Base-by-base conservation (phyloP, 768 basidiomycete genomes). In the Kwoniella dejecticola region DNA sequence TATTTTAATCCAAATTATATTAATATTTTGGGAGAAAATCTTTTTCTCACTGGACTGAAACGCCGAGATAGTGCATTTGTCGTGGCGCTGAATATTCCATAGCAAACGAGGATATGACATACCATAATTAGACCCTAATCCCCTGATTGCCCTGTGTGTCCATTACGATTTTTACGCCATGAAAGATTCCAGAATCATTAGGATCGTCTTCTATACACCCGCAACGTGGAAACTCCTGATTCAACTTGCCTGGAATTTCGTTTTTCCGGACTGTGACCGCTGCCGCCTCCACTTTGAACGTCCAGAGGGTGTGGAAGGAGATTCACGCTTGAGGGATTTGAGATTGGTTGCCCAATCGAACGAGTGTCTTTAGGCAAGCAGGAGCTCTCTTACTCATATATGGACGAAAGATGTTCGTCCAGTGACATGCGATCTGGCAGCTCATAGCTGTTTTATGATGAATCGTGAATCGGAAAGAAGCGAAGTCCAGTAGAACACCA, bases 11-110 rank as follows among this genome's bases (percentile, higher is more conserved):
- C 33, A n/a, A 38, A 8, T 38, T 42, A 24, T 23, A 10, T 47
- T 50, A 36, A 26, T 12, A 48, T 48, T 33, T 50, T 47, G 23
- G 46, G 46, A 47, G 6, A 44, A 47, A 47, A 47, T 47, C 46
- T 47, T 47, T 47, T 27, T 24, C 24, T 47, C 24, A 26, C 24
- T 12, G 11, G 15, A 12, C 21, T 27, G 27, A 47, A 47, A 47
- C 46, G 46, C 46, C 46, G 46, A 23, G 2, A 47, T 19, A 47
- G 24, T 8, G 24, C 24, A 24, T 29, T 24, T 24, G 24, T 23
- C 12, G 46, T 47, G 46, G 46, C 46, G 46, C 46, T 13, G 24
- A 24, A 13, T 24, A 7, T 36, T 36, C 15, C 15, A 7, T 36
- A 12, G 10, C 7, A 27, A 47, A 47, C 46, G 46, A 44, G 41